A percentile compares a stretch with the other conserved stretches of the same genome.
Conservation (phyloP, 805 yeast genomes). For the Metschnikowia bowlesiae region DNA sequence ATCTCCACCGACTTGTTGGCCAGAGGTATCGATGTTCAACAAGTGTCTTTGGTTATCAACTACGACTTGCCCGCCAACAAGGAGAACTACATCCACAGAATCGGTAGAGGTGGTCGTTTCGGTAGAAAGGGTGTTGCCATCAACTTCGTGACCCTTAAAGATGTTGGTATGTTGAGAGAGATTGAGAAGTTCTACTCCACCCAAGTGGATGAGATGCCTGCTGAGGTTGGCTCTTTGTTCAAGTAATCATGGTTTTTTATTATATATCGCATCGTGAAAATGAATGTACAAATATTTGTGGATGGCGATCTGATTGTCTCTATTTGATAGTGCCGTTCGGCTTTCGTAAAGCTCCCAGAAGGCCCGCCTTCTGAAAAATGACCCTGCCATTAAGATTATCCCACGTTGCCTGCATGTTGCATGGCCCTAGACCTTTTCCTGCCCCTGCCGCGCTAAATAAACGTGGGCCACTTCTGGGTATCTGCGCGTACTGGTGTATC, state of each 20-base stretch:
- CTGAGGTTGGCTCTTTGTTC: slow-evolving; percentile 52
- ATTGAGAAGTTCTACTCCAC: slow-evolving; percentile 88
- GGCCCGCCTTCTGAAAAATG: too few relatives aligned
- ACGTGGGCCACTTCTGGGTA: too few relatives aligned
- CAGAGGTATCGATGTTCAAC: slow-evolving; percentile 87
- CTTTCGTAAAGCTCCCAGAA: neutral
- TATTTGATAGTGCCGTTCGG: neutral
- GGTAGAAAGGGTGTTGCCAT: slow-evolving; percentile 98
- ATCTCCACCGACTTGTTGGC: slow-evolving; percentile 85
- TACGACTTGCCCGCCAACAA: slow-evolving; percentile 87
- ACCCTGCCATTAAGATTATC: too few relatives aligned
- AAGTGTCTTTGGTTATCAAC: slow-evolving; percentile 90
- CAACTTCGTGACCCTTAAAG: slow-evolving; percentile 83
- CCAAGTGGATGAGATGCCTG: slow-evolving; percentile 92
- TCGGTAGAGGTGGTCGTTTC: slow-evolving; percentile 97
- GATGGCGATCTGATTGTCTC: too few relatives aligned
- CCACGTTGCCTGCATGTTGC: too few relatives aligned
- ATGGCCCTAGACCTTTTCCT: too few relatives aligned
- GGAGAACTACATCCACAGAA: slow-evolving; percentile 95
- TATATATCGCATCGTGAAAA: neutral
- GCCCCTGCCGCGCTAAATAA: too few relatives aligned
- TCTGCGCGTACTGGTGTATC: too few relatives aligned
- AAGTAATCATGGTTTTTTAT: slow-evolving; percentile 20
- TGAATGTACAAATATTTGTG: slow-evolving; percentile 2
- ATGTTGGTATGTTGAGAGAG: slow-evolving; percentile 69